phyloP scores from a whole-genome alignment of 306 rosid species.

The Pachyrhizus erosus region DNA sequence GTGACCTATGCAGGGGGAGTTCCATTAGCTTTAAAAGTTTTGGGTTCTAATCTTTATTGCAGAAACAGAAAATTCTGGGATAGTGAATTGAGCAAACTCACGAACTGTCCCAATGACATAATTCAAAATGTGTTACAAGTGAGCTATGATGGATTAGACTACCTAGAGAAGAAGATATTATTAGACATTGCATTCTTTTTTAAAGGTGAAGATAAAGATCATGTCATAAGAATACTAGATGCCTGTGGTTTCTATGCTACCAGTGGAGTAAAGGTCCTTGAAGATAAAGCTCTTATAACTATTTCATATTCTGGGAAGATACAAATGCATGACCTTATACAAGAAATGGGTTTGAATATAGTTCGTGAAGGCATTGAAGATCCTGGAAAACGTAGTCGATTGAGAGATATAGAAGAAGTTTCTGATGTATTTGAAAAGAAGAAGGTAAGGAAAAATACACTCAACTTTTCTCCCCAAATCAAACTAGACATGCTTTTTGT shows the following conservation, averaged over 20 bases:
- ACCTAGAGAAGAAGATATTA: background rate
- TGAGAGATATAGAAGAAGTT: conserved; percentile 3
- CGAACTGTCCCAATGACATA: no score
- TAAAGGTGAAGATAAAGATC: no score
- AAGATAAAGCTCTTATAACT: no score
- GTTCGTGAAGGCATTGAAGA: background rate
- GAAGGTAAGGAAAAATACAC: background rate
- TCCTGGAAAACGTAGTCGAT: background rate
- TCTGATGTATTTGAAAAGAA: background rate
- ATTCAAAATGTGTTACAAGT: conserved; percentile 9
- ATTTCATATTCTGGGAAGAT: background rate
- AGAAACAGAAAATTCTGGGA: conserved; percentile 7
- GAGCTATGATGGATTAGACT: conserved; percentile 26
- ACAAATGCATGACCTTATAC: conserved; percentile 45
- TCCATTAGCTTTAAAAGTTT: conserved; percentile 22
- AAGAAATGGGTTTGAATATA: conserved; percentile 28
- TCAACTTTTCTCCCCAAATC: background rate
- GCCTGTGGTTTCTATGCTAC: no score
- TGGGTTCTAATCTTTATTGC: conserved; percentile 11
- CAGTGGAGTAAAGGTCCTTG: no score
- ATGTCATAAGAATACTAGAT: no score
- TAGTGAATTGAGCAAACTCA: no score
- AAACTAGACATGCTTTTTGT: background rate
- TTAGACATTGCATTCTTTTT: no score
- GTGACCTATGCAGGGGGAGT: conserved; percentile 4